Conservation (phyloP, 495 filamentous ascomycete genomes). For the Penicillium herquei region DNA sequence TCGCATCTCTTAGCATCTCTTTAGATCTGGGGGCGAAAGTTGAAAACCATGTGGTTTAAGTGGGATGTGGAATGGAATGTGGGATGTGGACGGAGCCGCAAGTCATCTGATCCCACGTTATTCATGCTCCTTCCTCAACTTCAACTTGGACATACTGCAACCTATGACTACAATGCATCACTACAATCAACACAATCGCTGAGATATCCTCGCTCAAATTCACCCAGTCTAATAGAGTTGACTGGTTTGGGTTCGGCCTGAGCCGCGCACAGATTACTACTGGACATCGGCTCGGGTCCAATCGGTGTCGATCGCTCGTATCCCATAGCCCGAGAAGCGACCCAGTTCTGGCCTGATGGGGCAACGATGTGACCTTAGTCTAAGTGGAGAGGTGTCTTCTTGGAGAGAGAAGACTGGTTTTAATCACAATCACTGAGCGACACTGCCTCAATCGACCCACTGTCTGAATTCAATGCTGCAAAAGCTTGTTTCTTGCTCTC, state of each 20-base stretch:
- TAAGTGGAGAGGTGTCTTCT: background rate
- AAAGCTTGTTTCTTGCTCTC: background rate
- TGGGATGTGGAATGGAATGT: too few relatives aligned
- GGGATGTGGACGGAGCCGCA: too few relatives aligned
- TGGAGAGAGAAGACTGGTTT: background rate
- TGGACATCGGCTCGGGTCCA: constrained; percentile 10
- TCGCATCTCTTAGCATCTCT: background rate
- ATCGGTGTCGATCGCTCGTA: constrained; percentile 28
- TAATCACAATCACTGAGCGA: background rate
- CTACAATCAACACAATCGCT: background rate
- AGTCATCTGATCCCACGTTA: background rate
- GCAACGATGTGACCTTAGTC: background rate
- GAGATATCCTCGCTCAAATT: background rate
- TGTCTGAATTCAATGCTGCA: background rate
- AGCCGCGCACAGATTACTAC: constrained; percentile 9
- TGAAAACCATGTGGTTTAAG: background rate
- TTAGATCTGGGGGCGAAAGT: background rate
- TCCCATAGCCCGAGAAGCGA: constrained; percentile 1
- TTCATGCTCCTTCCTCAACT: background rate
- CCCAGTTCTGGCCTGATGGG: background rate
- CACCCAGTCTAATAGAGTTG: constrained; percentile 6
- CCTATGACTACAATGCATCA: background rate
- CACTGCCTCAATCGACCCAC: background rate
- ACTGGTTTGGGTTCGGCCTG: constrained; percentile 25
- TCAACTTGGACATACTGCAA: background rate